Evolutionary conservation across 306 rosid species (phyloP).

Genomic region (Begonia loranthoides): DNA sequence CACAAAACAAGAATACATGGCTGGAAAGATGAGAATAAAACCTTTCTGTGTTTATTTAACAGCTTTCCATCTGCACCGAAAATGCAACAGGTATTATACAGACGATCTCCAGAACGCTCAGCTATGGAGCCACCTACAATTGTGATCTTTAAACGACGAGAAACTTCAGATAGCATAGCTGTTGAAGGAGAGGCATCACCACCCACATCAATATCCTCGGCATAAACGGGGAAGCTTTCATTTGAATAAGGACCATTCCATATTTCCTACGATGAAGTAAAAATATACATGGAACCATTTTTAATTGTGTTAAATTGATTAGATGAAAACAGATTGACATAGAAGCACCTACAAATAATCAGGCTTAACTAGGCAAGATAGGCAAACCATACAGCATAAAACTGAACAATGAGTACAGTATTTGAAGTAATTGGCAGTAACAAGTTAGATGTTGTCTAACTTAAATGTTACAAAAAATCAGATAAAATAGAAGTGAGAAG

Average conservation of each 20-base stretch:
- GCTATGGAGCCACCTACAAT: constrained; percentile 36
- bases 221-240: constrained; percentile 70
- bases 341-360: too few relatives aligned
- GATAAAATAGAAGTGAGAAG: too few relatives aligned
- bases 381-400: too few relatives aligned
- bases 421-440: too few relatives aligned
- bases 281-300: background rate
- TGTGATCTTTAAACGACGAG: constrained; percentile 60
- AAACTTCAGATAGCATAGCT: constrained; percentile 73
- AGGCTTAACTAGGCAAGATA: too few relatives aligned
- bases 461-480: too few relatives aligned
- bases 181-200: constrained; percentile 86
- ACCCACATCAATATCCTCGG: constrained; percentile 82
- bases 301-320: too few relatives aligned
- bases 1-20: background rate
- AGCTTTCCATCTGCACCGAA: constrained; percentile 25
- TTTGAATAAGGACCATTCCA: constrained; percentile 93
- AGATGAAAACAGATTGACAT: too few relatives aligned
- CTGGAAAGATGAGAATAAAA: background rate
- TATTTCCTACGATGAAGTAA: constrained; percentile 45
- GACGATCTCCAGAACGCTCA: constrained; percentile 3
- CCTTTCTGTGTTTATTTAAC: constrained; percentile 18
- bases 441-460: too few relatives aligned
- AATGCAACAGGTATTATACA: constrained; percentile 24
- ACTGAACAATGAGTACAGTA: too few relatives aligned